Evolutionary conservation across 164 flowering plant genomes (phyloP).

Genomic region (Umbellularia californica): DNA sequence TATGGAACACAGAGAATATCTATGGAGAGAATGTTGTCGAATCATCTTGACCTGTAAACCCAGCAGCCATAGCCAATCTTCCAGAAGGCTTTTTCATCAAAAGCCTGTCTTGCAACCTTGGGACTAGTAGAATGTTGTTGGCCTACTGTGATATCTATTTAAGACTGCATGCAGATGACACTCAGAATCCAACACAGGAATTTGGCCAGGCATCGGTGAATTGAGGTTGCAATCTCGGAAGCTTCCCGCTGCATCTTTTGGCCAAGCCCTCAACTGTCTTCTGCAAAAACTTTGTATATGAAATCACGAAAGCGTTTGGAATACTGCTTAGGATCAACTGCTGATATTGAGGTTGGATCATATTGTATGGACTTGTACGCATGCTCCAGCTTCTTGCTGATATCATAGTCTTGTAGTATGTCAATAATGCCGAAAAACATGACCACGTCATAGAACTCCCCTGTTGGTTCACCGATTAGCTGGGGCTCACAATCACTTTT

Average conservation of each 20-base stretch:
- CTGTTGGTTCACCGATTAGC: conserved; percentile 46
- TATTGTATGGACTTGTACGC: conserved; percentile 78
- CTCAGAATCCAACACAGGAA: background rate
- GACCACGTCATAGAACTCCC: conserved; percentile 54
- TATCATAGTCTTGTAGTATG: conserved; percentile 79
- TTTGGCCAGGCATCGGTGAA: background rate
- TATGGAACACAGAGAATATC: conserved; percentile 1
- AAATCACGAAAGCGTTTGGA: conserved; percentile 75
- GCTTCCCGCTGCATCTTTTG: background rate
- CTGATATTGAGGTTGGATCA: conserved; percentile 76
- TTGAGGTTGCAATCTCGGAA: background rate
- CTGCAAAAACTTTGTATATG: conserved; percentile 50
- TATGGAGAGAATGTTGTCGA: conserved; percentile 1
- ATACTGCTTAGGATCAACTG: conserved; percentile 77
- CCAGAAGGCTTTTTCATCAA: background rate
- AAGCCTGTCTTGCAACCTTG: background rate
- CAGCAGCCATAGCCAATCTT: conserved; percentile 5
- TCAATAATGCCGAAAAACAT: conserved; percentile 79
- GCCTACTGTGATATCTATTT: background rate
- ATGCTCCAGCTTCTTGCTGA: conserved; percentile 83
- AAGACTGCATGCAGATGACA: conserved; percentile 5
- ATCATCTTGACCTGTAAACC: background rate
- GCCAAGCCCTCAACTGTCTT: conserved; percentile 35
- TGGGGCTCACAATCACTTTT: conserved; percentile 32
- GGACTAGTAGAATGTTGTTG: background rate